Evolutionary conservation across 1,139 yeast species (phyloP).

Genomic region (Hemisphaericaspora subhashii): DNA sequence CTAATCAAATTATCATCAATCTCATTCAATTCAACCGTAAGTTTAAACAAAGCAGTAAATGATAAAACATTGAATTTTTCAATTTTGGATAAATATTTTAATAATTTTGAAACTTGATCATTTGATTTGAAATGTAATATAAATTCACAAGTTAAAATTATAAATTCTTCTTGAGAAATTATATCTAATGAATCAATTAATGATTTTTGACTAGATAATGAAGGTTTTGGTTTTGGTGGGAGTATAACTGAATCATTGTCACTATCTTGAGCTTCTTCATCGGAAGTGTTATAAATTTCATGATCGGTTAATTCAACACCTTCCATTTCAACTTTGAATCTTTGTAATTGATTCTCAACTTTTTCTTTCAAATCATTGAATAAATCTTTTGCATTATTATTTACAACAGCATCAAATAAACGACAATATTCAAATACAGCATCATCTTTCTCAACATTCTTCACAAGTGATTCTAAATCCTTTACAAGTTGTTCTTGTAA

Average conservation of each 20-base stretch:
- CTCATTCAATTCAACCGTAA: constrained; percentile 25
- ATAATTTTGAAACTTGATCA: constrained; percentile 22
- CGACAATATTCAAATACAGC: constrained; percentile 22
- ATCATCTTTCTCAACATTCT: constrained; percentile 16
- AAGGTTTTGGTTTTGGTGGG: constrained; percentile 6
- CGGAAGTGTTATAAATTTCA: constrained; percentile 21
- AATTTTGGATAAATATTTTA: constrained; percentile 22
- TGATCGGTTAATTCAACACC: constrained; percentile 34
- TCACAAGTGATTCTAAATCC: constrained; percentile 26
- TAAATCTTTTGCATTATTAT: constrained; percentile 23
- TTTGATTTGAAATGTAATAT: constrained; percentile 24
- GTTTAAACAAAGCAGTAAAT: constrained; percentile 33
- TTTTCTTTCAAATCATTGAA: constrained; percentile 20
- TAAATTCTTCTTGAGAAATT: constrained; percentile 36
- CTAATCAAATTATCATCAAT: constrained; percentile 26
- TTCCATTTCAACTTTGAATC: constrained; percentile 22
- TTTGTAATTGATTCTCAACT: constrained; percentile 21
- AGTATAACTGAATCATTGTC: constrained; percentile 7
- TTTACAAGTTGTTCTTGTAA: constrained; percentile 17
- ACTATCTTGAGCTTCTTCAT: constrained; percentile 22
- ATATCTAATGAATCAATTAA: constrained; percentile 35
- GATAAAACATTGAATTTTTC: constrained; percentile 25
- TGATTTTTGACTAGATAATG: constrained; percentile 18
- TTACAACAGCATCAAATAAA: constrained; percentile 33
- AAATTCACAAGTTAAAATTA: constrained; percentile 31